Evolutionary conservation across 495 filamentous ascomycete genomes (phyloP).

Genomic region (Cladorrhinum samala): DNA sequence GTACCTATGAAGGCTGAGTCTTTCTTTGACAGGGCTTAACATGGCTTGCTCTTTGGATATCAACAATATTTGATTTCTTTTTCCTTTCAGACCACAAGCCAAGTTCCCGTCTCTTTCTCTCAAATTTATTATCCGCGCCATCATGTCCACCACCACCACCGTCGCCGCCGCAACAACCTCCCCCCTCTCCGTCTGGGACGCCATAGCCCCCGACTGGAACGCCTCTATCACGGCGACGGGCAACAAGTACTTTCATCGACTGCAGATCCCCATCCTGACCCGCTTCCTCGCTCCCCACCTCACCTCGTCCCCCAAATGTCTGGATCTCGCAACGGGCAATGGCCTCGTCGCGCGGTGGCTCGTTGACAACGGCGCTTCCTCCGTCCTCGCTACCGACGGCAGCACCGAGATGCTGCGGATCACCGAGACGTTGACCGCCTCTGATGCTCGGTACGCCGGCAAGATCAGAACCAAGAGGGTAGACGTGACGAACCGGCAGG

Average conservation of each 20-base stretch:
- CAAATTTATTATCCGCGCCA: background rate
- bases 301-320: constrained; percentile 15
- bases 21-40: too few relatives aligned
- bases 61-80: too few relatives aligned
- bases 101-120: background rate
- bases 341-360: constrained; percentile 36
- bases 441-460: background rate
- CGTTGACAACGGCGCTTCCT: constrained; percentile 17
- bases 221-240: constrained; percentile 28
- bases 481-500: constrained; percentile 30
- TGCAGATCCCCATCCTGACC: constrained; percentile 32
- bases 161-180: constrained; percentile 3
- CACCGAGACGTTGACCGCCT: constrained; percentile 15
- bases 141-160: background rate
- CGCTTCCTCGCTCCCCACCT: constrained; percentile 23
- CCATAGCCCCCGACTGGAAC: constrained; percentile 35
- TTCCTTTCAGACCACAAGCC: too few relatives aligned
- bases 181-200: constrained; percentile 29
- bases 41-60: too few relatives aligned
- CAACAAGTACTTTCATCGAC: constrained; percentile 33
- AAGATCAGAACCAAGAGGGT: constrained; percentile 22
- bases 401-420: constrained; percentile 26
- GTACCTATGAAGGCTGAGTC: too few relatives aligned
- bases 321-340: constrained; percentile 40
- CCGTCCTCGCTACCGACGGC: constrained; percentile 35